Conservation (phyloP, 768 basidiomycete genomes). For the Rhizopogon roseolus region DNA sequence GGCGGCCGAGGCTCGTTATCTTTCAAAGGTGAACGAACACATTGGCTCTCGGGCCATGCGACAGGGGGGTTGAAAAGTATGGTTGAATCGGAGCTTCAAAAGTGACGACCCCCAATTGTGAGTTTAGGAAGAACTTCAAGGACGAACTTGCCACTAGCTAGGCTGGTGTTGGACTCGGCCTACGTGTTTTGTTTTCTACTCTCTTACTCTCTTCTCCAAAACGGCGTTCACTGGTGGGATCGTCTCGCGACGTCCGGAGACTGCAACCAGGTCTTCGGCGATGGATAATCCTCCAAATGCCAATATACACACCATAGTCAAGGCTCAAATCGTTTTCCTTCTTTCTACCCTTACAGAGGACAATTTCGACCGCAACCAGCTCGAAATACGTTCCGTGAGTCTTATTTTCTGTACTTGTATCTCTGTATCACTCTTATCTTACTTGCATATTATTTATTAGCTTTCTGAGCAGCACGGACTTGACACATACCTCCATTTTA, state of each 20-base stretch:
- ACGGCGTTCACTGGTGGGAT: conserved; percentile 70
- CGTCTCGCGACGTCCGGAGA: conserved; percentile 66
- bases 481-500: conserved; percentile 96
- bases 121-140: conserved; percentile 7
- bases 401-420: conserved; percentile 5
- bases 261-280: conserved; percentile 71
- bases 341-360: conserved; percentile 96
- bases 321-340: conserved; percentile 96
- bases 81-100: conserved; percentile 17
- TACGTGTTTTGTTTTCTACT: conserved; percentile 27
- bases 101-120: conserved; percentile 5
- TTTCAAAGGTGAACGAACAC: no score
- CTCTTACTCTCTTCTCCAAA: conserved; percentile 35
- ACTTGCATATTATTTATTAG: conserved; percentile 36
- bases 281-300: conserved; percentile 83
- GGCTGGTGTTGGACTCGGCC: conserved; percentile 29
- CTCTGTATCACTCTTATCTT: conserved; percentile 10
- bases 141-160: conserved; percentile 14
- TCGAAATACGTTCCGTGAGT: conserved; percentile 92
- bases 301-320: conserved; percentile 90
- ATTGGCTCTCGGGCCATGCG: no score
- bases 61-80: neutral
- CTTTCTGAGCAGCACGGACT: conserved; percentile 95
- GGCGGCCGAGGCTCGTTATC: no score
- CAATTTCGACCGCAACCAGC: conserved; percentile 90